Evolutionary conservation across 2,329 filamentous ascomycete genomes (phyloP).

Genomic region (Dryadomyces quercus-mongolicae): DNA sequence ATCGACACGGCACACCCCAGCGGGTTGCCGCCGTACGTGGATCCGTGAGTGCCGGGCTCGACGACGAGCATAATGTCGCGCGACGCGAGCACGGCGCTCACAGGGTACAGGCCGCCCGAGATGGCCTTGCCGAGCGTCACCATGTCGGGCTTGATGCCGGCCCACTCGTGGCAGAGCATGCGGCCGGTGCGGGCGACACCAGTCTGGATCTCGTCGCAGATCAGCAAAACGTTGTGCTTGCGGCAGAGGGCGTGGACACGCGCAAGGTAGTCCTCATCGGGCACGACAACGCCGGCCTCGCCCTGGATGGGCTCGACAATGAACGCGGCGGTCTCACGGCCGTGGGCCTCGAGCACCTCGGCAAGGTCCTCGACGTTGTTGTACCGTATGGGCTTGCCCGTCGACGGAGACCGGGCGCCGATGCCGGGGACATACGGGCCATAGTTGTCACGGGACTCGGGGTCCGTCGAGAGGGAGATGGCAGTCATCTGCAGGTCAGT

Average conservation of each 20-base stretch:
- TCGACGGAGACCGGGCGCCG: conserved; percentile 63
- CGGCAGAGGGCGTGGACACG: conserved; percentile 77
- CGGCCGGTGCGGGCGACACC: conserved; percentile 90
- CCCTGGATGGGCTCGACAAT: conserved; percentile 95
- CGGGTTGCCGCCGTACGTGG: conserved; percentile 96
- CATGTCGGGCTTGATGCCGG: conserved; percentile 87
- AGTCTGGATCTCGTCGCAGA: conserved; percentile 98
- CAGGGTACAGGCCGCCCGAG: conserved; percentile 97
- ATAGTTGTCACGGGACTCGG: conserved; percentile 93
- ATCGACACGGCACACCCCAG: conserved; percentile 93
- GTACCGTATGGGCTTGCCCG: conserved; percentile 68
- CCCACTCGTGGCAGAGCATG: conserved; percentile 91
- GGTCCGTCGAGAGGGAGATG: conserved; percentile 89
- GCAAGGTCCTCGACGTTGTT: conserved; percentile 76
- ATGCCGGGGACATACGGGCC: conserved; percentile 89
- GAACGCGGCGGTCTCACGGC: conserved; percentile 79
- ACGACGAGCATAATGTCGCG: conserved; percentile 92
- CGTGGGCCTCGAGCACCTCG: conserved; percentile 65
- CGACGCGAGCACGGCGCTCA: conserved; percentile 78
- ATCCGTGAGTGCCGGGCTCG: conserved; percentile 93
- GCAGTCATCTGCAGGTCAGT: conserved; percentile 59
- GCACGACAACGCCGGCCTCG: conserved; percentile 92
- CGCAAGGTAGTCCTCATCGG: conserved; percentile 75
- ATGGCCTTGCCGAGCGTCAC: conserved; percentile 95
- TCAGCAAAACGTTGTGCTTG: conserved; percentile 89